Evolutionary conservation across 1,284 basidiomycete genomes (phyloP), one percentile per base, ranked within the genome.

Genomic region (Neolentinus lepideus): DNA sequence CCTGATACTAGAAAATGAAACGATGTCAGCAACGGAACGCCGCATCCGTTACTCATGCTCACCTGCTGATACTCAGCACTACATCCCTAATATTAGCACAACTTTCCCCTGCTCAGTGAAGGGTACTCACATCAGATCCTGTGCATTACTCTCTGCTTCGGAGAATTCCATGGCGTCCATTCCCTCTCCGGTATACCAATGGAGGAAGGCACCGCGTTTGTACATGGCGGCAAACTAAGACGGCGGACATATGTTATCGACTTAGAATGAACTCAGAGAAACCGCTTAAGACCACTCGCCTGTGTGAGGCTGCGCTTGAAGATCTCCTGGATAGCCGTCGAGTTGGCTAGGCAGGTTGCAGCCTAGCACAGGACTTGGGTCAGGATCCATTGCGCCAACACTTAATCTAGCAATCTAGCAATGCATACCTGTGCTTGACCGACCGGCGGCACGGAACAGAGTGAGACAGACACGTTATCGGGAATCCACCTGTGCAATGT

Each of bases 81-180:
- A 58, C 33, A 51, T 45, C 54, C 48, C 58, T 54, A 52, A 54
- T 61, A 52, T 51, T 10, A 57, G 52, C 47, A 33, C 46, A 16
- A 33, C 25, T 16, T 22, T n/a, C 16, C n/a, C 16, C 29, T 31
- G 43, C 38, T 14, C 19, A 51, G 10, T 21, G 21, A 2, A 16
- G 47, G 38, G 54, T 51, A 72, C 90, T 67, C 69, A 90, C 88
- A 93, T 84, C 46, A 93, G 67, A 72, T 93, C 91, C n/a, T 79
- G 78, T 14, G 81, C 74, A 66, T 93, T 92, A 65, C 85, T 90
- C 72, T 92, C 90, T 0, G 91, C 90, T 68, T 96, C 93, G 1
- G 90, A 84, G 71, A 97, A 95, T 71, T 96, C 94, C 89, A 94
- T 88, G 52, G 83, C 70, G 68, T 93, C 91, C 93, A 94, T 94